Conservation (phyloP, 768 basidiomycete genomes). For the Boletus pseudopeckii region DNA sequence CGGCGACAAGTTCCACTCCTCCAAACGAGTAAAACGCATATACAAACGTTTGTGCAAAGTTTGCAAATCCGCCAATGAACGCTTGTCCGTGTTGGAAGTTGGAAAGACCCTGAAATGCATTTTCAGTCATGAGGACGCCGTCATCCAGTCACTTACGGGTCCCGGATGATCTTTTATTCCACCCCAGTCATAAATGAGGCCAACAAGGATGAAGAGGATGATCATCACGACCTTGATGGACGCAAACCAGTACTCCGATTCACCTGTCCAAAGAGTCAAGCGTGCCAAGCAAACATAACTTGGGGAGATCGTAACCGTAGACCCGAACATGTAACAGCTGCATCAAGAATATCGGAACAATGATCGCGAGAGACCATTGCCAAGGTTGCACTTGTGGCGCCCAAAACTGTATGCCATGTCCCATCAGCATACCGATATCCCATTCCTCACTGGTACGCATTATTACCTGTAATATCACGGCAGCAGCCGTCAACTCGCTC, state of each 20-base stretch:
- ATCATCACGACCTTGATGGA: slow-evolving; percentile 63
- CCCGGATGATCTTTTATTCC: slow-evolving; percentile 57
- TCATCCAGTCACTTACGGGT: slow-evolving; percentile 37
- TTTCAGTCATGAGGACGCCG: background rate
- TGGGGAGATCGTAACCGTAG: slow-evolving; percentile 40
- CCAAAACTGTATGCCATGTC: slow-evolving; percentile 35
- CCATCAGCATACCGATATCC: background rate
- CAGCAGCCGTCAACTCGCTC: slow-evolving; percentile 57
- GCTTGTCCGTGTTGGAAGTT: slow-evolving; percentile 50
- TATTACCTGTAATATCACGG: slow-evolving; percentile 46
- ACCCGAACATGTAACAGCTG: slow-evolving; percentile 57
- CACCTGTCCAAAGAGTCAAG: slow-evolving; percentile 35
- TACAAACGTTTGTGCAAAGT: slow-evolving; percentile 58
- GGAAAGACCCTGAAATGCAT: slow-evolving; percentile 43
- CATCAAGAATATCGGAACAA: slow-evolving; percentile 48
- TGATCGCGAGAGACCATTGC: slow-evolving; percentile 56
- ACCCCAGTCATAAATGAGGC: slow-evolving; percentile 61
- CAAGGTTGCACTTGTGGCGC: slow-evolving; percentile 46
- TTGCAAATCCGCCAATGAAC: slow-evolving; percentile 50
- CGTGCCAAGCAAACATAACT: background rate
- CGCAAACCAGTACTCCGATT: slow-evolving; percentile 63
- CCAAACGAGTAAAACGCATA: slow-evolving; percentile 70
- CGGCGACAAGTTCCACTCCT: slow-evolving; percentile 65
- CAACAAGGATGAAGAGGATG: slow-evolving; percentile 57
- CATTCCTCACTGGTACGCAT: background rate